Evolutionary conservation across 2,329 filamentous ascomycete species (phyloP).

Genomic region (Botrytis porri): DNA sequence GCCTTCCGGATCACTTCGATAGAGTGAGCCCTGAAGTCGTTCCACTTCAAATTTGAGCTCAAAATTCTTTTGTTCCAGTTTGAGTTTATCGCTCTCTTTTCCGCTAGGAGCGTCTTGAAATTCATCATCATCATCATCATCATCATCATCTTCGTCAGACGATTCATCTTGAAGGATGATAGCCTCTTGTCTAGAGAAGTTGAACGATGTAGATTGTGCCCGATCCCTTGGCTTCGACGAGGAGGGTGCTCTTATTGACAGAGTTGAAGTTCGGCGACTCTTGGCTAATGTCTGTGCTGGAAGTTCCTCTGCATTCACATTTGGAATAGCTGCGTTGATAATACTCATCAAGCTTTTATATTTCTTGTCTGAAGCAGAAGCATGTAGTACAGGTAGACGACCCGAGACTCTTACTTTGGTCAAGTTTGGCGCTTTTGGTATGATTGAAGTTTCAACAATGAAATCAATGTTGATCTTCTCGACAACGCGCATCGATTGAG

Average conservation of each 20-base stretch:
- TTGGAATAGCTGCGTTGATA: conserved; percentile 92
- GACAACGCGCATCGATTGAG: conserved; percentile 79
- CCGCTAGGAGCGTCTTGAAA: conserved; percentile 67
- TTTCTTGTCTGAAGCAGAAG: conserved; percentile 87
- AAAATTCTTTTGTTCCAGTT: conserved; percentile 84
- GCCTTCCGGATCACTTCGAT: conserved; percentile 76
- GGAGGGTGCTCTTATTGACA: conserved; percentile 24
- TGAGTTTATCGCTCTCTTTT: conserved; percentile 55
- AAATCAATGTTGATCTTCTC: conserved; percentile 98
- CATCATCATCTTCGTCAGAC: conserved; percentile 62
- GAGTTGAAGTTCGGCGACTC: conserved; percentile 20
- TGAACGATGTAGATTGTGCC: conserved; percentile 68
- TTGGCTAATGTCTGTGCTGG: conserved; percentile 17
- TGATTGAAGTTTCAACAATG: conserved; percentile 89
- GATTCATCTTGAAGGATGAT: conserved; percentile 64
- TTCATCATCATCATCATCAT: conserved; percentile 57
- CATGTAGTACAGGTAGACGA: conserved; percentile 87
- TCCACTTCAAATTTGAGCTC: conserved; percentile 97
- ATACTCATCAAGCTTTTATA: conserved; percentile 97
- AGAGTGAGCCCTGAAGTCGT: conserved; percentile 88
- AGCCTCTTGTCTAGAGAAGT: conserved; percentile 69
- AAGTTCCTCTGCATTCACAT: conserved; percentile 58
- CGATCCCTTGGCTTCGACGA: conserved; percentile 49
- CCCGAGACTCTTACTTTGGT: conserved; percentile 90
- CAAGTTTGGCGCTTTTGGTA: conserved; percentile 92